Evolutionary conservation across 805 yeast species (phyloP).

Genomic region (Wickerhamiella domercqiae): DNA sequence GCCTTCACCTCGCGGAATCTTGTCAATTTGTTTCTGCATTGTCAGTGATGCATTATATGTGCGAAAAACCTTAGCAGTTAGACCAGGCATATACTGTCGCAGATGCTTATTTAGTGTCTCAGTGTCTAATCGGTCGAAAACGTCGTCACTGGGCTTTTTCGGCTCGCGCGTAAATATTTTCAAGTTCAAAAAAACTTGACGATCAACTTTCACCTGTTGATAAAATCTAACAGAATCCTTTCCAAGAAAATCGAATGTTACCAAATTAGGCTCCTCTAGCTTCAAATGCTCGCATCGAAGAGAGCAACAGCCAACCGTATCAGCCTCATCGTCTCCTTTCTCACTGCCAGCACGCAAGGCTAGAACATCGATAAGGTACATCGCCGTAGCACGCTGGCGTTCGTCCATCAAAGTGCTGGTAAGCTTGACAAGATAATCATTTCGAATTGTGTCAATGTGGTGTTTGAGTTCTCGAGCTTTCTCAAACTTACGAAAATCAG

Average conservation of each 20-base stretch:
- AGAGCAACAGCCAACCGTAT: conserved; percentile 96
- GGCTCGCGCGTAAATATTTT: conserved; percentile 79
- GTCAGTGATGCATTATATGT: conserved; percentile 92
- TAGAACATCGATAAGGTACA: conserved; percentile 78
- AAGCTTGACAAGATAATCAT: conserved; percentile 54
- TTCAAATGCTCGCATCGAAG: conserved; percentile 80
- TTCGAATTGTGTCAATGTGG: conserved; percentile 57
- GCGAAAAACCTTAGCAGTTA: conserved; percentile 94
- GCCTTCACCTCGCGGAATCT: conserved; percentile 50
- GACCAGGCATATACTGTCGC: conserved; percentile 80
- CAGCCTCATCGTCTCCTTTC: conserved; percentile 94
- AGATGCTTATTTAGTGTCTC: conserved; percentile 67
- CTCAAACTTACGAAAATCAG: conserved; percentile 84
- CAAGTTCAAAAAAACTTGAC: conserved; percentile 81
- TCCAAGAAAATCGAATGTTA: conserved; percentile 85
- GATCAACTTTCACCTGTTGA: conserved; percentile 84
- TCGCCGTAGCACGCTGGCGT: conserved; percentile 87
- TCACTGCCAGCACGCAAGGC: conserved; percentile 98
- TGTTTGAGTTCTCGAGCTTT: conserved; percentile 74
- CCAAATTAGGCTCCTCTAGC: conserved; percentile 69
- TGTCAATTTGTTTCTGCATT: conserved; percentile 86
- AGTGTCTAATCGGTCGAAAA: conserved; percentile 84
- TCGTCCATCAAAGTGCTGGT: conserved; percentile 66
- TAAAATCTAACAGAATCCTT: conserved; percentile 84
- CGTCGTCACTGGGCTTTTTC: conserved; percentile 79